A percentile compares a stretch with the other conserved stretches of the same genome.
These are phyloP conservation scores for Speleostelium caveatum DNA, from an alignment of 78 protist species.

Conservation along the genomic window DNA sequence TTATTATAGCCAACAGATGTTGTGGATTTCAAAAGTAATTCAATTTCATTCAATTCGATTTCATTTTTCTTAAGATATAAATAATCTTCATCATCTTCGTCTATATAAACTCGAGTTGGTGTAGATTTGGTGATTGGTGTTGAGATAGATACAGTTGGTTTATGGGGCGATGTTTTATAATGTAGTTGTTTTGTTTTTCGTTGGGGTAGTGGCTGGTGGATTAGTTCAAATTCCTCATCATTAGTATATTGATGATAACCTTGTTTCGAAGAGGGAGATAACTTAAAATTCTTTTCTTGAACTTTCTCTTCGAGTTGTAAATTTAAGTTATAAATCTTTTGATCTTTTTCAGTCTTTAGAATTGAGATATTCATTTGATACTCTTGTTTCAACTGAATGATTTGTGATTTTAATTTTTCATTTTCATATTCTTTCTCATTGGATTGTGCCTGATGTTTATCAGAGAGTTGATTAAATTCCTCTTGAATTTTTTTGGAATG, in stretches of 20 bases:
- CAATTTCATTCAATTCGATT: constrained; percentile 18
- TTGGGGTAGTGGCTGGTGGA: no score
- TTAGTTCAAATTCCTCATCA: not conserved
- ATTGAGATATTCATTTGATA: not conserved
- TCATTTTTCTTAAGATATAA: not conserved
- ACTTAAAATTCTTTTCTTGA: not conserved
- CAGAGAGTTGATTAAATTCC: not conserved
- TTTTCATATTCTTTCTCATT: not conserved
- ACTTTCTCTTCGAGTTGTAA: not conserved
- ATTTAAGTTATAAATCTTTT: no score
- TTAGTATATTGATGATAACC: constrained; percentile 10
- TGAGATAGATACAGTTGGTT: not conserved
- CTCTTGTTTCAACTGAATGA: not conserved
- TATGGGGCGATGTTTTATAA: not conserved
- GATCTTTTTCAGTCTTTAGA: not conserved
- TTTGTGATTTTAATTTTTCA: not conserved
- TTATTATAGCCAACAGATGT: not conserved
- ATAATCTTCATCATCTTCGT: not conserved
- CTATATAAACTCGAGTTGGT: not conserved
- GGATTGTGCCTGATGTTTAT: not conserved
- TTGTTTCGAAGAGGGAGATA: not conserved
- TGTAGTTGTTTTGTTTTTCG: not conserved
- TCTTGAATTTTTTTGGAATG: constrained; percentile 5
- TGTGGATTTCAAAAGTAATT: constrained; percentile 12
- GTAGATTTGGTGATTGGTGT: not conserved